These are phyloP conservation scores for Ustilago cynodontis DNA, from an alignment of 1,284 basidiomycete genomes.

Conservation along the genomic window DNA sequence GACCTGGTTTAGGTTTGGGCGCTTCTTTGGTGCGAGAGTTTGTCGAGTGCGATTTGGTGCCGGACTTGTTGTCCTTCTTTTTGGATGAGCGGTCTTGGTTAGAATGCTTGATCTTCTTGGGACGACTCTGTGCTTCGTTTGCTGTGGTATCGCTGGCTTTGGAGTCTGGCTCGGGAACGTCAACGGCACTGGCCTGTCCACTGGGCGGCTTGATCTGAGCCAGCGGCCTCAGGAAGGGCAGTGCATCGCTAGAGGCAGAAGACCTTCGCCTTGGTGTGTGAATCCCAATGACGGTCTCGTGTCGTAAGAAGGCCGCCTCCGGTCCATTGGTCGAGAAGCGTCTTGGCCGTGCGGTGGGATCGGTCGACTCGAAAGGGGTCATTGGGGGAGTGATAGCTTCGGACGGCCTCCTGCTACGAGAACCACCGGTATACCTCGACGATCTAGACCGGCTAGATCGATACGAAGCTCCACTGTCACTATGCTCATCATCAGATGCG, in stretches of 20 bases:
- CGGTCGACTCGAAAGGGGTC: slow-evolving; percentile 31
- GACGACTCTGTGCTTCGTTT: slow-evolving; percentile 5
- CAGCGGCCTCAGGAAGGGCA: slow-evolving; percentile 40
- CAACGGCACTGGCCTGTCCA: slow-evolving; percentile 23
- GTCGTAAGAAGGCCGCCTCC: slow-evolving; percentile 58
- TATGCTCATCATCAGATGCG: slow-evolving; percentile 43
- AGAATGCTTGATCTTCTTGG: slow-evolving; percentile 23
- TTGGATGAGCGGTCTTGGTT: slow-evolving; percentile 11
- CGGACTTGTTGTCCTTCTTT: slow-evolving; percentile 28
- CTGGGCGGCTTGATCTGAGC: slow-evolving; percentile 53
- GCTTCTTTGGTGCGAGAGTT: slow-evolving; percentile 23
- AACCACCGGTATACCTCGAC: slow-evolving; percentile 31
- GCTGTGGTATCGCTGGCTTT: slow-evolving; percentile 4
- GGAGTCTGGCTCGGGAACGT: slow-evolving; percentile 5
- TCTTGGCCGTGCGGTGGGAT: slow-evolving; percentile 24
- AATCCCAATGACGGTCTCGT: slow-evolving; percentile 65
- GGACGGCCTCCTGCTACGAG: slow-evolving; percentile 31
- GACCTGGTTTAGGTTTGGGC: slow-evolving; percentile 17
- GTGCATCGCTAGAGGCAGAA: slow-evolving; percentile 31
- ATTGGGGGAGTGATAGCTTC: slow-evolving; percentile 38
- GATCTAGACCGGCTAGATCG: slow-evolving; percentile 41
- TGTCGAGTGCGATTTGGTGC: slow-evolving; percentile 11
- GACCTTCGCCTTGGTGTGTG: slow-evolving; percentile 58
- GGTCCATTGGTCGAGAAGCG: slow-evolving; percentile 58
- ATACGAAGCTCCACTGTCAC: slow-evolving; percentile 40